Conservation (phyloP, 176 grass and related monocot species). For the Zea luxurians region DNA sequence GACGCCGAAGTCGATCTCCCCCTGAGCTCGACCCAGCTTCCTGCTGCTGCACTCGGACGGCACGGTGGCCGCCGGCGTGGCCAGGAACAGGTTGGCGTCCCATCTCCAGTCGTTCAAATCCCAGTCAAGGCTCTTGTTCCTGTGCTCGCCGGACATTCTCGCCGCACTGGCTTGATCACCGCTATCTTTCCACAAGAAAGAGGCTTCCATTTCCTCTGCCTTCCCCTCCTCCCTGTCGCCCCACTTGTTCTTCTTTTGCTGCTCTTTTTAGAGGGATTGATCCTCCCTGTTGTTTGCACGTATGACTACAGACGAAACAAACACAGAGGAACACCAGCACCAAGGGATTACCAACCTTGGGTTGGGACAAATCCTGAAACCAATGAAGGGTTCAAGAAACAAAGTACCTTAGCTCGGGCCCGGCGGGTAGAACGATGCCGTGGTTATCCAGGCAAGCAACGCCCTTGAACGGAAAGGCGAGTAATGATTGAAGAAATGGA, state of each 20-base stretch:
- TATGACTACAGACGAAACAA: slow-evolving; percentile 2
- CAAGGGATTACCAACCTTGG: too few species aligned
- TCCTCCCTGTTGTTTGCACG: background rate
- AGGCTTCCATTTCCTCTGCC: slow-evolving; percentile 18
- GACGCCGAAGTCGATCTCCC: slow-evolving; percentile 42
- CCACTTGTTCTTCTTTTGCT: background rate
- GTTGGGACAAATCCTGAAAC: slow-evolving; percentile 19
- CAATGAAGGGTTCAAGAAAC: background rate
- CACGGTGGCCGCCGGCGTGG: slow-evolving; percentile 21
- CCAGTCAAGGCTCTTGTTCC: slow-evolving; percentile 52
- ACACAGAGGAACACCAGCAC: background rate
- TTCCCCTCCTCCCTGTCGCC: background rate
- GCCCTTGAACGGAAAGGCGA: background rate
- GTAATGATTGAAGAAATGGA: background rate
- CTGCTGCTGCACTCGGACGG: slow-evolving; percentile 34
- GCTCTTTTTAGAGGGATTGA: background rate
- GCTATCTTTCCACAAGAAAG: slow-evolving; percentile 13
- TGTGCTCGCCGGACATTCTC: slow-evolving; percentile 28
- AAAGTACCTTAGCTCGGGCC: background rate
- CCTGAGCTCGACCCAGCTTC: slow-evolving; percentile 32
- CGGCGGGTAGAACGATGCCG: background rate
- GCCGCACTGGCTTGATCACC: background rate
- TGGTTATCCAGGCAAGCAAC: background rate
- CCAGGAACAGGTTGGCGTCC: slow-evolving; percentile 52
- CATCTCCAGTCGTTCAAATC: slow-evolving; percentile 63